Percentiles rank a stretch among this genome's conserved stretches.
Conservation (phyloP, 2,329 filamentous ascomycete genomes). For the Cercospora nicotianae region DNA sequence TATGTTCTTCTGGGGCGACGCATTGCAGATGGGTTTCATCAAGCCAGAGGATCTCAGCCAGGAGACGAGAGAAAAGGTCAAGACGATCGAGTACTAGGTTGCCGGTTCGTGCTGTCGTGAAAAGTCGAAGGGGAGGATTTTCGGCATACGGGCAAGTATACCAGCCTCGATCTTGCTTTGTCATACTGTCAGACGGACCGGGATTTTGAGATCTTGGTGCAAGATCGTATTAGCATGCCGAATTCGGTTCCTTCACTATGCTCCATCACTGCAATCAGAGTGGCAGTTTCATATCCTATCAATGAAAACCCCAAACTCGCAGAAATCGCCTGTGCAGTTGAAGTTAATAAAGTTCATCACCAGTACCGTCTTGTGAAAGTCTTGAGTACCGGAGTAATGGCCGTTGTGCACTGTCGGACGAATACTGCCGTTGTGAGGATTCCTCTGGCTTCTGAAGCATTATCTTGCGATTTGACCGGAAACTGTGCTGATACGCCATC, state of each 20-base stretch:
- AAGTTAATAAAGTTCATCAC: not conserved
- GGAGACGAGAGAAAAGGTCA: constrained; percentile 63
- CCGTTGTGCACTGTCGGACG: not conserved
- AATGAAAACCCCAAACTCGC: not conserved
- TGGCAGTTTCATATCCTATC: not conserved
- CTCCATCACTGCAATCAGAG: not conserved
- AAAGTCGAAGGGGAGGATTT: not conserved
- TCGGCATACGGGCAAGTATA: not conserved
- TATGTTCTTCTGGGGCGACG: constrained; percentile 93
- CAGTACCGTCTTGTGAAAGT: not conserved
- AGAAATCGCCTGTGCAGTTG: not conserved
- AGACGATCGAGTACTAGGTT: constrained; percentile 64
- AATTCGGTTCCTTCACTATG: not conserved
- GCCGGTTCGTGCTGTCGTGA: not conserved
- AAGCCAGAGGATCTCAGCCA: constrained; percentile 73
- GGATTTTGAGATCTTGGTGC: not conserved
- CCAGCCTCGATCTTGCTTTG: not conserved
- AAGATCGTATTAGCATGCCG: not conserved
- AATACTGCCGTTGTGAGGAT: not conserved
- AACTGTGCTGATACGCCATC: not conserved
- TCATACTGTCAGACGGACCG: not conserved
- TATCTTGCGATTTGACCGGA: not conserved
- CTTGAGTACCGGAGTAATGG: not conserved
- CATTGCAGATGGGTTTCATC: constrained; percentile 73
- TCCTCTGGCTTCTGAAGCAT: not conserved